Conservation (phyloP, 2,329 filamentous ascomycete species). For the Clarireedia paspali region DNA sequence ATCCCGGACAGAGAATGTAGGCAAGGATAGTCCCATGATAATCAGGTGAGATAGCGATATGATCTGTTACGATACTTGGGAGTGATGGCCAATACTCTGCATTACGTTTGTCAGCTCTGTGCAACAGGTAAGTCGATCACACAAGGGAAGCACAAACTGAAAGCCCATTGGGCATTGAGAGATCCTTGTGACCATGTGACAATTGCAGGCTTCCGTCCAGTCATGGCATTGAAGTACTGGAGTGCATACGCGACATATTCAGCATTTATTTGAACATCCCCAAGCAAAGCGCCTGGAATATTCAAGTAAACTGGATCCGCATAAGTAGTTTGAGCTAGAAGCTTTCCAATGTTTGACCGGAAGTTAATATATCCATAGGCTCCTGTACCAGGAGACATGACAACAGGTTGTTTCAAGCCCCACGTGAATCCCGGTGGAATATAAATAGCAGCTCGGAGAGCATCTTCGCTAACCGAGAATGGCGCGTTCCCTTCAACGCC, state of each 20-base stretch:
- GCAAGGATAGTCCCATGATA: slow-evolving; percentile 41
- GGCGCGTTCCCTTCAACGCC: slow-evolving; percentile 34
- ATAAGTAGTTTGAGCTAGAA: slow-evolving; percentile 35
- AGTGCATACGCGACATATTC: slow-evolving; percentile 52
- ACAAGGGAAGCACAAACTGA: slow-evolving; percentile 28
- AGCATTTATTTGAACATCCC: slow-evolving; percentile 42
- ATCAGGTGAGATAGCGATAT: slow-evolving; percentile 45
- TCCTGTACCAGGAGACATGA: slow-evolving; percentile 47
- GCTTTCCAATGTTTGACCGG: slow-evolving; percentile 38
- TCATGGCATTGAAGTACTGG: slow-evolving; percentile 43
- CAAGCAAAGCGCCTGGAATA: slow-evolving; percentile 39
- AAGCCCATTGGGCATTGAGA: slow-evolving; percentile 47
- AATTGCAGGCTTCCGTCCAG: slow-evolving; percentile 33
- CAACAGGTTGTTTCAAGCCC: slow-evolving; percentile 38
- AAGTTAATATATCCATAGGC: slow-evolving; percentile 35
- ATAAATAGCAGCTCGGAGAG: slow-evolving; percentile 43
- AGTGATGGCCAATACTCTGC: slow-evolving; percentile 46
- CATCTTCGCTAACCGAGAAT: slow-evolving; percentile 39
- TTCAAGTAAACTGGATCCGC: slow-evolving; percentile 49
- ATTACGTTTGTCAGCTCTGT: not conserved
- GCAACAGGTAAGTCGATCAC: not conserved
- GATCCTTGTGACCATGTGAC: slow-evolving; percentile 50
- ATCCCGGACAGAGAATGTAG: slow-evolving; percentile 21
- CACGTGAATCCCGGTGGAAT: slow-evolving; percentile 42
- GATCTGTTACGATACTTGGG: slow-evolving; percentile 37